Evolutionary conservation across 2,329 filamentous ascomycete genomes (phyloP).

Genomic region (Sphaerulina populicola): DNA sequence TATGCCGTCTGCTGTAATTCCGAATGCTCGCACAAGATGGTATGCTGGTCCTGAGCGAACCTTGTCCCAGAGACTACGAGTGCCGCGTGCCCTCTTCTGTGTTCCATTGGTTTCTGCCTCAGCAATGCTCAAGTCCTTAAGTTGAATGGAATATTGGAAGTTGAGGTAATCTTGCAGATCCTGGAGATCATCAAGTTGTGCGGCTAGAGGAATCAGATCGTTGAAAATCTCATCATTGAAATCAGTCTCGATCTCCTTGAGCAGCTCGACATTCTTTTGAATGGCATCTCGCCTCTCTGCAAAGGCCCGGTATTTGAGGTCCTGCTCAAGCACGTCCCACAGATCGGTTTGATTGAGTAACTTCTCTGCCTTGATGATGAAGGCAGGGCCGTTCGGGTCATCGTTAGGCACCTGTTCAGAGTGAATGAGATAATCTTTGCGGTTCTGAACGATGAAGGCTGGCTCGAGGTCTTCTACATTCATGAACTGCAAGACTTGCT

Average conservation of each 20-base stretch:
- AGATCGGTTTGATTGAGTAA: constrained; percentile 85
- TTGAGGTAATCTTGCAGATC: constrained; percentile 95
- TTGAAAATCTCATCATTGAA: constrained; percentile 69
- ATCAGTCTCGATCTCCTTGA: constrained; percentile 51
- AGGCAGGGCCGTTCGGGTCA: constrained; percentile 63
- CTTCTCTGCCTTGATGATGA: constrained; percentile 70
- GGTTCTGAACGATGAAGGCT: constrained; percentile 95
- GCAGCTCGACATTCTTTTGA: constrained; percentile 66
- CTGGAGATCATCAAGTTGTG: constrained; percentile 89
- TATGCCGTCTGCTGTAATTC: constrained; percentile 79
- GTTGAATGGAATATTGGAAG: constrained; percentile 77
- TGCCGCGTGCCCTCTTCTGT: constrained; percentile 74
- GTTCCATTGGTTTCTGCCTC: constrained; percentile 55
- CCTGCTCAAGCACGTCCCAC: constrained; percentile 89
- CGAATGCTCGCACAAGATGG: constrained; percentile 76
- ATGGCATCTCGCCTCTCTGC: constrained; percentile 85
- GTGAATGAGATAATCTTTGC: constrained; percentile 94
- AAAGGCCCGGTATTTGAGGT: constrained; percentile 89
- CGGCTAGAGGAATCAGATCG: constrained; percentile 69
- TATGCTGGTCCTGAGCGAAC: constrained; percentile 73
- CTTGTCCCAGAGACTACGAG: constrained; percentile 72
- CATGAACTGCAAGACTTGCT: constrained; percentile 90
- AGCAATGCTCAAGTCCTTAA: constrained; percentile 67
- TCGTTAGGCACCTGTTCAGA: constrained; percentile 62
- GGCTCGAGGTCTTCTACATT: constrained; percentile 91